A percentile compares a stretch with the other conserved stretches of the same genome.
These are phyloP conservation scores for Rubus parviflorus DNA, from an alignment of 306 rosid species.

Conservation along the genomic window DNA sequence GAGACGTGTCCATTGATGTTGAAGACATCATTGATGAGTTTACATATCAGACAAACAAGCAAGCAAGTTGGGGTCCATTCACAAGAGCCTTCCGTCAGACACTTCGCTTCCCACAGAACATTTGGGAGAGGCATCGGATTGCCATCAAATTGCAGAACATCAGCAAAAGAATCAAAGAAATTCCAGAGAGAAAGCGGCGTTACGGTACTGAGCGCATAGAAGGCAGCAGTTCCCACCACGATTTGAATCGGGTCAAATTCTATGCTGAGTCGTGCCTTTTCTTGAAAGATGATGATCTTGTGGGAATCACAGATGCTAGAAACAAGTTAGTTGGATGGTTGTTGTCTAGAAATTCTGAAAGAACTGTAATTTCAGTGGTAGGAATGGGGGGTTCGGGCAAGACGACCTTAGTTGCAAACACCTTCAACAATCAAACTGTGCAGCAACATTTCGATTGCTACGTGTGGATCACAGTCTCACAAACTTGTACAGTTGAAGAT, in stretches of 20 bases:
- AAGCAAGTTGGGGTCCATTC: background rate
- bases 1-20: slow-evolving; percentile 16
- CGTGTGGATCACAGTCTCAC: slow-evolving; percentile 32
- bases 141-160: slow-evolving; percentile 3
- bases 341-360: background rate
- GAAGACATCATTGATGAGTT: slow-evolving; percentile 21
- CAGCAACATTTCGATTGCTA: slow-evolving; percentile 16
- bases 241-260: background rate
- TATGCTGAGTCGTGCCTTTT: slow-evolving; percentile 6
- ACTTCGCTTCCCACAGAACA: slow-evolving; percentile 8
- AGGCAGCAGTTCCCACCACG: background rate
- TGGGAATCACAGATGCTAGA: slow-evolving; percentile 12
- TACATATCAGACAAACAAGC: background rate
- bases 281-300: slow-evolving; percentile 23
- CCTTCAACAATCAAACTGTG: background rate
- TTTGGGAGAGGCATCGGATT: slow-evolving; percentile 1
- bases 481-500: slow-evolving; percentile 13
- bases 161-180: background rate
- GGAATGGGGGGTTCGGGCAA: slow-evolving; percentile 30
- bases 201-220: background rate
- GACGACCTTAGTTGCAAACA: slow-evolving; percentile 20
- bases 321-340: background rate
- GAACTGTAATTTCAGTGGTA: slow-evolving; percentile 9
- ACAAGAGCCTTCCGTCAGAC: background rate
- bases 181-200: slow-evolving; percentile 11